These are phyloP conservation scores for Hypoxylon lienhwacheense DNA, from an alignment of 495 filamentous ascomycete species.

Conservation along the genomic window DNA sequence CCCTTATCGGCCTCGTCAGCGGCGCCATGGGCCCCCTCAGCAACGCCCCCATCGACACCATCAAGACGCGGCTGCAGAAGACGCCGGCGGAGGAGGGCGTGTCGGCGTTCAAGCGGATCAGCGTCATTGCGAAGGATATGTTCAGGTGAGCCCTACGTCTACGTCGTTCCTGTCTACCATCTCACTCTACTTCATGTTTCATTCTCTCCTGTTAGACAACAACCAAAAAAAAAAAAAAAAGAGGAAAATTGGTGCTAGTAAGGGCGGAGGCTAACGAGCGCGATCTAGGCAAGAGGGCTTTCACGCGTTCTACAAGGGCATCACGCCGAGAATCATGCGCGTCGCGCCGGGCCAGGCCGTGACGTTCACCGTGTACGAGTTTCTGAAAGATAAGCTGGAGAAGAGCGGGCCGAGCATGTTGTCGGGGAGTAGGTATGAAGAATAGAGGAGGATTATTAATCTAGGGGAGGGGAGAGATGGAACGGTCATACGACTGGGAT, in stretches of 20 bases:
- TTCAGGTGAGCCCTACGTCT: conserved; percentile 63
- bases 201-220: too few relatives aligned
- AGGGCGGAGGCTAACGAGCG: conserved; percentile 4
- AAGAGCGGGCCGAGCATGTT: conserved; percentile 65
- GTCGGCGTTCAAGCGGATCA: conserved; percentile 74
- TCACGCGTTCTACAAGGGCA: conserved; percentile 97
- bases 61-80: conserved; percentile 96
- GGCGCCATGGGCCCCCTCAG: conserved; percentile 94
- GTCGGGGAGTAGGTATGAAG: conserved; percentile 71
- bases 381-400: conserved; percentile 79
- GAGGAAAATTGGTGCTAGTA: too few relatives aligned
- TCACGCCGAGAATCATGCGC: conserved; percentile 95
- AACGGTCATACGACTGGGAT: too few relatives aligned
- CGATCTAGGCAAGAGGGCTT: conserved; percentile 74
- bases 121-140: conserved; percentile 82
- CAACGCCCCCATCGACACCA: conserved; percentile 98
- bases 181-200: too few relatives aligned
- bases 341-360: conserved; percentile 98
- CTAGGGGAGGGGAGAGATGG: background rate
- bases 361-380: conserved; percentile 97
- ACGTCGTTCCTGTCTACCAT: background rate
- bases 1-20: conserved; percentile 83
- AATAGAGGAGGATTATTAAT: conserved; percentile 51
- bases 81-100: conserved; percentile 80
- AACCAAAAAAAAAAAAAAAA: too few relatives aligned